Percentiles rank a stretch among this genome's conserved stretches.
Evolutionary conservation across 768 basidiomycete genomes (phyloP).

Genomic region (Hericium coralloides): DNA sequence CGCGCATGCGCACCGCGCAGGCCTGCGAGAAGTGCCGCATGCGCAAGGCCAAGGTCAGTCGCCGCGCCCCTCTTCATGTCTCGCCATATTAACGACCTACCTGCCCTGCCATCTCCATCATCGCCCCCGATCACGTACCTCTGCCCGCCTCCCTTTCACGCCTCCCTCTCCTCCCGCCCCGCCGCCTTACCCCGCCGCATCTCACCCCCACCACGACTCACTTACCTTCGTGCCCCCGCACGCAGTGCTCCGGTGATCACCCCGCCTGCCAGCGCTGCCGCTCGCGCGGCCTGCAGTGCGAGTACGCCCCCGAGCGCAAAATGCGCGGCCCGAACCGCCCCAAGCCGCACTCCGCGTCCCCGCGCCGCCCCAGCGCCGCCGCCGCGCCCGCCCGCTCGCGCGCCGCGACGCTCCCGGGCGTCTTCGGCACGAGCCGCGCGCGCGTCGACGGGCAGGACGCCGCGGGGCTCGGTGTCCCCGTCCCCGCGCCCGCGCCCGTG

Average conservation of each 20-base stretch:
- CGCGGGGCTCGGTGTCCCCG: background rate
- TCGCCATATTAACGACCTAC: background rate
- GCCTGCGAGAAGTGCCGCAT: constrained; percentile 70
- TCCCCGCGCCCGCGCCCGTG: background rate
- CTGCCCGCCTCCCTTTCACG: background rate
- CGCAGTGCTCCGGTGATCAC: constrained; percentile 63
- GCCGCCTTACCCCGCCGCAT: background rate
- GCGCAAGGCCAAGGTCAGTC: constrained; percentile 62
- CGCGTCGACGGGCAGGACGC: background rate
- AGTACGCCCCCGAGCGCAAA: constrained; percentile 59
- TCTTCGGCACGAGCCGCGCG: background rate
- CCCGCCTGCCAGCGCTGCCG: constrained; percentile 61
- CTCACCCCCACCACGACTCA: background rate
- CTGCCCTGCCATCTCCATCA: background rate
- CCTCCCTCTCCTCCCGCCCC: background rate
- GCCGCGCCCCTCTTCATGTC: background rate
- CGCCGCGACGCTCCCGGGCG: constrained; percentile 2
- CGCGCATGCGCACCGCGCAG: constrained; percentile 60
- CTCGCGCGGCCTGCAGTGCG: constrained; percentile 47
- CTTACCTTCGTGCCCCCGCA: background rate
- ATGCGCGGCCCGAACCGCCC: constrained; percentile 55
- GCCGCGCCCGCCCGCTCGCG: background rate
- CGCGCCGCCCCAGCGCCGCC: background rate
- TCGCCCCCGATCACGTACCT: no score
- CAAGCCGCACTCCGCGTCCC: constrained; percentile 19